These are phyloP conservation scores for Senna tora DNA, from an alignment of 306 rosid genomes.

Conservation along the genomic window DNA sequence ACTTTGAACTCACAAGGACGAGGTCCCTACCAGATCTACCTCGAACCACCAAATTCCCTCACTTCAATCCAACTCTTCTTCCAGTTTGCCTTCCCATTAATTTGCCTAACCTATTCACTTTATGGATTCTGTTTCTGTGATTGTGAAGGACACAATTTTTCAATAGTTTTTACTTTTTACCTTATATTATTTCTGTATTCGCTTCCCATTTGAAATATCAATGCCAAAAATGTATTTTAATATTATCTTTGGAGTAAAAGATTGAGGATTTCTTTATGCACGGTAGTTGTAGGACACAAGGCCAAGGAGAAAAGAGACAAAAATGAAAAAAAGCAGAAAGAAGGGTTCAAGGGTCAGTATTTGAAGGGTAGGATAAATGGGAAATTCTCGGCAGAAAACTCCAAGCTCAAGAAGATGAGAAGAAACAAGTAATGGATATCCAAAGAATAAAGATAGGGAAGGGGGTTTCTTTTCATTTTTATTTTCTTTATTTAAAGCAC, in stretches of 20 bases:
- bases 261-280: background rate
- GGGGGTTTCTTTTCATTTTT: slow-evolving; percentile 3
- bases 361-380: slow-evolving; percentile 20
- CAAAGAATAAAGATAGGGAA: background rate
- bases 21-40: slow-evolving; percentile 23
- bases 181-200: no score
- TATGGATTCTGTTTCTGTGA: background rate
- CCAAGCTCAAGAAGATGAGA: slow-evolving; percentile 27
- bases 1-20: background rate
- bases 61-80: background rate
- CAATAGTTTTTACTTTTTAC: no score
- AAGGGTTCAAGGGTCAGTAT: background rate
- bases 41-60: background rate
- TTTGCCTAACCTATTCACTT: background rate
- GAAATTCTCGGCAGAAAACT: slow-evolving; percentile 30
- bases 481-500: background rate
- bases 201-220: no score
- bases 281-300: background rate
- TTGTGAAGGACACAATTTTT: background rate
- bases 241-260: background rate
- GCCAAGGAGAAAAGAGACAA: slow-evolving; percentile 21
- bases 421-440: slow-evolving; percentile 13
- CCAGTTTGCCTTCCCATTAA: background rate
- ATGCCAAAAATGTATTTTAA: background rate
- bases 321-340: slow-evolving; percentile 24